Percentiles rank a stretch among this genome's conserved stretches.
These are phyloP conservation scores for Trichophyton benhamiae DNA, from an alignment of 2,329 filamentous ascomycete genomes.

Conservation along the genomic window DNA sequence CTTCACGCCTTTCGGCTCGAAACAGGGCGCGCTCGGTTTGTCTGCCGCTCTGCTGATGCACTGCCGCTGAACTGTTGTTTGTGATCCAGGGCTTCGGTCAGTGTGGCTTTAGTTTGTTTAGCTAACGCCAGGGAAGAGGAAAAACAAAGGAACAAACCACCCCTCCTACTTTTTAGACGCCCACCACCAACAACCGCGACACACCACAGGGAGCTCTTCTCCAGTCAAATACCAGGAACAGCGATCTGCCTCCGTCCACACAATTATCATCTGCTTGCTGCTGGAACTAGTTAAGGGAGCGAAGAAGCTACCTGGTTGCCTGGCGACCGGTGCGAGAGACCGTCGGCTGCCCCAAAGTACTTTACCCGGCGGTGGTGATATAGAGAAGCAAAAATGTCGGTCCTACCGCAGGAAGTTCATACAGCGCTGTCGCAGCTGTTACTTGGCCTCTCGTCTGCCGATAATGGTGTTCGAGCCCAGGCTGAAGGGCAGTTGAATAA, in stretches of 20 bases:
- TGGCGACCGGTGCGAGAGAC: neutral
- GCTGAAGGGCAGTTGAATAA: slow-evolving; percentile 84
- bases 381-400: slow-evolving; percentile 51
- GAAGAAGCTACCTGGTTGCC: neutral
- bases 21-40: neutral
- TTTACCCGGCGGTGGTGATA: neutral
- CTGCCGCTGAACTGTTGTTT: neutral
- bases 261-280: neutral
- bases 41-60: neutral
- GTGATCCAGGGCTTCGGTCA: neutral
- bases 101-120: neutral
- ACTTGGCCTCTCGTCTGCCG: slow-evolving; percentile 73
- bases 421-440: slow-evolving; percentile 75
- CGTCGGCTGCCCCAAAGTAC: neutral
- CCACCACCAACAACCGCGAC: neutral
- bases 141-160: neutral
- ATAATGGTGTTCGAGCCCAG: slow-evolving; percentile 72
- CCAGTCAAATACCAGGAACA: too few relatives aligned
- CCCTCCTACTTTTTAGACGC: neutral
- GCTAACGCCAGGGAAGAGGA: neutral
- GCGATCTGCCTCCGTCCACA: neutral
- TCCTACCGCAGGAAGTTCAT: slow-evolving; percentile 74
- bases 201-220: neutral
- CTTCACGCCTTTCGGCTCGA: neutral
- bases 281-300: neutral